Base-by-base conservation (phyloP, 2,329 filamentous ascomycete genomes). In the Mycosphaerella sp. region DNA sequence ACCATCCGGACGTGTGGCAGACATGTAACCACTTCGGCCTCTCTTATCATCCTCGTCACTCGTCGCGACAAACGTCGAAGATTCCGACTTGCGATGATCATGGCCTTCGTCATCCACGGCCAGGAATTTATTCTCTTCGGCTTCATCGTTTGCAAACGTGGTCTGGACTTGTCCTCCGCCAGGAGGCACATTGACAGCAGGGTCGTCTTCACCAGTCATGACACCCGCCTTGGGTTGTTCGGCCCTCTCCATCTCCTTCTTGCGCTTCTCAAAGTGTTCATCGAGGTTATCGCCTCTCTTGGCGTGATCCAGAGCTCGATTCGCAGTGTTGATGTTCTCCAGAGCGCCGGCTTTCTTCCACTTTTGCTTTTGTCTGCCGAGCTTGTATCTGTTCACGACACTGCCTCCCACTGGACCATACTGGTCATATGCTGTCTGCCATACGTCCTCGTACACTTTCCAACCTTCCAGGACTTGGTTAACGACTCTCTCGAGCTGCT, bases 291-390 rank as follows among this genome's bases (percentile, higher is more conserved):
- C 57, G 42, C 67, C 62, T 14, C 63, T 50, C 38, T 64, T 62
- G 10, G 56, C 46, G 4, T 61, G 62, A 26, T 61, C 44, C 12
- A 70, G 50, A 1, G 67, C 66, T 6, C 60, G 49, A 7, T 65
- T 53, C 2, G 67, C 66, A 2, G 66, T 66, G n/a, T 60, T 54
- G 12, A 66, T 61, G 38, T 67, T 69, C 53, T 70, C 68, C 7
- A 70, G 52, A 12, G 66, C 68, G 7, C 68, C 68, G 12, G 65
- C 64, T 14, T 62, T 58, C 14, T 62, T 61, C 67, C 67, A 69
- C 17, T 54, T 50, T 34, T 60, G 59, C 56, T 61, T 67, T 58
- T 66, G 65, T 6, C 55, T 51, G 11, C 54, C 41, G 1, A 65
- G 46, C 14, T 59, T 61, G 38, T 66, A 53, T 12, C 58, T 55